A percentile compares a stretch with the other conserved stretches of the same genome.
Conservation (phyloP, 768 basidiomycete genomes). For the Pisolithus tinctorius region DNA sequence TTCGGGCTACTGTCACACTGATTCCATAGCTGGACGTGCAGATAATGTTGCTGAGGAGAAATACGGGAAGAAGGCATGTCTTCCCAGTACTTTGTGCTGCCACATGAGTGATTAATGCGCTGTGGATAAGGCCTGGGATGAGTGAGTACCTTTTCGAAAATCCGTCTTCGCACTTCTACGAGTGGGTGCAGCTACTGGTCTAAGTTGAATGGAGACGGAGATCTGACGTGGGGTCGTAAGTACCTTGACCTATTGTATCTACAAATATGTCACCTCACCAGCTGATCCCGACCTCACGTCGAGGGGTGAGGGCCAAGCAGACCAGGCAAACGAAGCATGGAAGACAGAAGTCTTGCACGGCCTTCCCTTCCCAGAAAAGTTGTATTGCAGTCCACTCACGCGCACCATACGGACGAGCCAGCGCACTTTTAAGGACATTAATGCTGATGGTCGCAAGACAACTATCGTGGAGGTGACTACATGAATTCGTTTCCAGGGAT, state of each 20-base stretch:
- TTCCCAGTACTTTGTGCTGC: not conserved
- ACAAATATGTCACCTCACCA: conserved; percentile 14
- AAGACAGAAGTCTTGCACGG: conserved; percentile 31
- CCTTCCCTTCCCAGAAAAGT: conserved; percentile 46
- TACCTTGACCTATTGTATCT: conserved; percentile 5
- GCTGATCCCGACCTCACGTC: conserved; percentile 63
- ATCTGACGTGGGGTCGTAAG: conserved; percentile 71
- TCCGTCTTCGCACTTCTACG: not conserved
- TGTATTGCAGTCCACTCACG: conserved; percentile 59
- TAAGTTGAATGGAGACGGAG: conserved; percentile 55
- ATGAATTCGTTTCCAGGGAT: not conserved
- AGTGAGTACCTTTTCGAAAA: conserved; percentile 31
- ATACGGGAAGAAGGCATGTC: conserved; percentile 45
- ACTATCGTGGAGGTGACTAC: conserved; percentile 49
- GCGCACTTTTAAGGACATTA: conserved; percentile 41
- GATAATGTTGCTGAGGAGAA: conserved; percentile 67
- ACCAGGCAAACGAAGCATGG: conserved; percentile 35
- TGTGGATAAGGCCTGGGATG: conserved; percentile 43
- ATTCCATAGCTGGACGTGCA: conserved; percentile 43
- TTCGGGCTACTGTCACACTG: too few species aligned
- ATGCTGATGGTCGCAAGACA: conserved; percentile 24
- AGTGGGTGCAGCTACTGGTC: conserved; percentile 47
- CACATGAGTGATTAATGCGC: too few species aligned
- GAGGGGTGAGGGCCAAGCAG: conserved; percentile 52
- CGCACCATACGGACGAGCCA: conserved; percentile 53